Base-by-base conservation (phyloP, 176 grass and related monocot species). In the Zea mays region DNA sequence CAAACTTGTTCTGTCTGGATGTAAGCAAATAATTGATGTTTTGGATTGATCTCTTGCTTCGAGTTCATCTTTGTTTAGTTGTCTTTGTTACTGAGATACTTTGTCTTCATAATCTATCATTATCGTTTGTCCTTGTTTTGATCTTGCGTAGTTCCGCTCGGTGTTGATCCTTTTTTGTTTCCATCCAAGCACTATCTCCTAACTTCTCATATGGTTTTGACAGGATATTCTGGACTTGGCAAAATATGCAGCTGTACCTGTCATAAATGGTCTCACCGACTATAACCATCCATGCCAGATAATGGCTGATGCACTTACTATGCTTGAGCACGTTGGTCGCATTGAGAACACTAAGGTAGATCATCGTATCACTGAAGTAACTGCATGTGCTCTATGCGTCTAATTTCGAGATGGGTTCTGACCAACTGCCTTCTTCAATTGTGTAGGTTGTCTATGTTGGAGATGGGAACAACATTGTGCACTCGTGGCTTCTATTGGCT, bases 251-350 rank as follows among this genome's bases (percentile, higher is more conserved):
- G 5, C 92, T 63, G 96, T 95, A 51, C 90, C 96, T 78, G 86
- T 99, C 69, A 79, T 99, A 85, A 99, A 99, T 72, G 96, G 92
- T 36, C 81, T 99, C 43, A 99, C 90, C 0, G 96, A 99, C 67
- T 99, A 95, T 67, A 99, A 99, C 81, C 96, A 95, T 81, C 96
- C 96, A 62, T 99, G 96, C 57, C 96, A 99, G 71, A 99, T 99
- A 88, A 99, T 99, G 96, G 96, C 96, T 5, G 96, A 99, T 89
- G 96, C 96, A n/a, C 92, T 99, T 51, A 95, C 92, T 71, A 99
- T 95, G 82, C 48, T 92, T 62, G 96, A 99, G 76, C 87, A 99
- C 59, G 85, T 95, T 78, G 92, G 92, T 41, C 83, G 42, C 38
- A 59, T 99, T 47, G 96, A 95, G 81, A 87, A 91, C 66, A 92